Evolutionary conservation across 768 basidiomycete genomes (phyloP).

Genomic region (Cystofilobasidium macerans): DNA sequence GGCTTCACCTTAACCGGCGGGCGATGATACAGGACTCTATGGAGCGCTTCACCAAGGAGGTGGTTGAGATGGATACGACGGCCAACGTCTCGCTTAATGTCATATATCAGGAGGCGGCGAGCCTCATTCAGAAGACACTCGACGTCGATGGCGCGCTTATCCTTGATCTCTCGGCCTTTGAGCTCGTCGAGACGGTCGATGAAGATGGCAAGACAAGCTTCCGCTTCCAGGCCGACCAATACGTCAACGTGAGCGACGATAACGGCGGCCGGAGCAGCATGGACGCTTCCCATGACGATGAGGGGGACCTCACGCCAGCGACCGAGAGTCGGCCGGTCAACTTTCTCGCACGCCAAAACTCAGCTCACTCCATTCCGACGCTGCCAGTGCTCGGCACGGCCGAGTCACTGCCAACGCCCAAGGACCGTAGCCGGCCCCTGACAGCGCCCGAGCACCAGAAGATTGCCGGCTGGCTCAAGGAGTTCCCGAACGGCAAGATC

Average conservation of each 20-base stretch:
- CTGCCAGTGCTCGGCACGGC: slow-evolving; percentile 36
- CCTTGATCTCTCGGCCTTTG: slow-evolving; percentile 83
- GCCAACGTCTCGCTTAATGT: slow-evolving; percentile 59
- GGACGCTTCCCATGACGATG: no score
- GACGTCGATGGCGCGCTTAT: slow-evolving; percentile 87
- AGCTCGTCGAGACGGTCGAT: slow-evolving; percentile 60
- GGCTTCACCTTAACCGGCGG: slow-evolving; percentile 80
- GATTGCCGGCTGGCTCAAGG: slow-evolving; percentile 64
- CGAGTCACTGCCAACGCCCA: slow-evolving; percentile 18
- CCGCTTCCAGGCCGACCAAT: slow-evolving; percentile 39
- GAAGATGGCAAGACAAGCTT: slow-evolving; percentile 42
- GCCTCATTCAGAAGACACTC: slow-evolving; percentile 75
- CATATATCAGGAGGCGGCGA: slow-evolving; percentile 81
- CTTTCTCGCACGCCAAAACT: slow-evolving; percentile 26
- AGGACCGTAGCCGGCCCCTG: slow-evolving; percentile 42
- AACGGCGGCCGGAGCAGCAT: no score
- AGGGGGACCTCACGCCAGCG: slow-evolving; percentile 12
- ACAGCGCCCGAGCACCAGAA: slow-evolving; percentile 60
- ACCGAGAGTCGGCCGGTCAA: slow-evolving; percentile 26
- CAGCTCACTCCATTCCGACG: slow-evolving; percentile 29
- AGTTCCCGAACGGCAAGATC: slow-evolving; percentile 72
- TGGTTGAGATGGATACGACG: slow-evolving; percentile 65
- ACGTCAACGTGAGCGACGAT: slow-evolving; percentile 24
- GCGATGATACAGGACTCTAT: slow-evolving; percentile 92
- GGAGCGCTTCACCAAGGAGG: slow-evolving; percentile 92